Evolutionary conservation across 2,329 filamentous ascomycete genomes (phyloP).

Genomic region (Dactylellina leptospora): DNA sequence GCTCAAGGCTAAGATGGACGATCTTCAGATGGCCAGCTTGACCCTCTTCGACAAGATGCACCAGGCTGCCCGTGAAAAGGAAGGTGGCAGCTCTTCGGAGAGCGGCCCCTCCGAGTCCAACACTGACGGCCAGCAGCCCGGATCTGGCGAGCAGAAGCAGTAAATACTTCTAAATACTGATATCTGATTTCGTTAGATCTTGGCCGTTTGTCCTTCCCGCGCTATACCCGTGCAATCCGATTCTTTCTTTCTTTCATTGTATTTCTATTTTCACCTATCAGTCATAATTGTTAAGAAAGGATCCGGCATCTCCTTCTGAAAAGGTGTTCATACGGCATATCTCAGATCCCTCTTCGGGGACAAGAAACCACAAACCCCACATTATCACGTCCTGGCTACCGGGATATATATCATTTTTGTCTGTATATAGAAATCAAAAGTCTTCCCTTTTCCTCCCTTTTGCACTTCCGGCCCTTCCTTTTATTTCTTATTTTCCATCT

Average conservation of each 20-base stretch:
- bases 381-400: constrained; percentile 9
- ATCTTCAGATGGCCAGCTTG: constrained; percentile 93
- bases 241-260: constrained; percentile 54
- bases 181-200: constrained; percentile 29
- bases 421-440: constrained; percentile 54
- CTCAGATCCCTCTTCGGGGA: constrained; percentile 1
- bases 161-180: constrained; percentile 60
- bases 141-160: constrained; percentile 72
- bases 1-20: constrained; percentile 98
- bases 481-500: constrained; percentile 22
- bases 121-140: constrained; percentile 59
- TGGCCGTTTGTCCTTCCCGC: constrained; percentile 35
- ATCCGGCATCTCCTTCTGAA: constrained; percentile 56
- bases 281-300: constrained; percentile 55
- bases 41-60: constrained; percentile 99
- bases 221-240: constrained; percentile 33
- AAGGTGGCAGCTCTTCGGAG: constrained; percentile 63
- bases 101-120: constrained; percentile 71
- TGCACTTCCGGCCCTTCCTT: constrained; percentile 8
- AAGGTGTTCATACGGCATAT: constrained; percentile 56
- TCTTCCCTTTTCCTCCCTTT: constrained; percentile 57
- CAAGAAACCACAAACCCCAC: neutral
- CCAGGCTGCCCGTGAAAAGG: constrained; percentile 79
- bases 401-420: constrained; percentile 43
- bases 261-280: constrained; percentile 54